phyloP scores from a whole-genome alignment of 2,329 filamentous ascomycete species.

The Ophiocordyceps camponoti-floridani region DNA sequence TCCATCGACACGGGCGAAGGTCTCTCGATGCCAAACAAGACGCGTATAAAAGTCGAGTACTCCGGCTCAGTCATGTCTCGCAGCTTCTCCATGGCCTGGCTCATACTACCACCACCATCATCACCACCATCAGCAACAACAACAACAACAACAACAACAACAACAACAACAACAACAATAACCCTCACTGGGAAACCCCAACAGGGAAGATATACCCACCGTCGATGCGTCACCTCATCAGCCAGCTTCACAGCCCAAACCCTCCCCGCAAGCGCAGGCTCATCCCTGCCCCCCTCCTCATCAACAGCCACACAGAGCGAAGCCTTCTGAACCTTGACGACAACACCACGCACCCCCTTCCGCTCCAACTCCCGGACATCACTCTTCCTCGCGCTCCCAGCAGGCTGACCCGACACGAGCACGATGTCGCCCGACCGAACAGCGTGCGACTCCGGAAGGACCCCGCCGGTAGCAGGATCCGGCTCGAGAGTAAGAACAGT shows the following conservation, averaged over 20 bases:
- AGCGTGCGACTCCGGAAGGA: constrained; percentile 55
- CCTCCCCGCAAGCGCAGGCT: constrained; percentile 19
- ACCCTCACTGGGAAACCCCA: too few species aligned
- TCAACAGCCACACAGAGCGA: constrained; percentile 51
- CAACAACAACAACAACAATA: too few species aligned
- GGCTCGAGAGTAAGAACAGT: constrained; percentile 65
- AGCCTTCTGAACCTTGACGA: constrained; percentile 42
- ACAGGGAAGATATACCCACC: constrained; percentile 15
- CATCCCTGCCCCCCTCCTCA: constrained; percentile 35
- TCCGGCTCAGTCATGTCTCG: constrained; percentile 37
- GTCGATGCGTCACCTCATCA: constrained; percentile 47
- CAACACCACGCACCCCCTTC: constrained; percentile 51
- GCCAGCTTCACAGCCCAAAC: constrained; percentile 51
- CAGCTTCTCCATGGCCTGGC: constrained; percentile 40
- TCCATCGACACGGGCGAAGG: constrained; percentile 31
- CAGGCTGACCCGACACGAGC: constrained; percentile 55
- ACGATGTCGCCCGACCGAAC: constrained; percentile 65
- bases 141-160: too few species aligned
- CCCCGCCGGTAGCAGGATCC: constrained; percentile 44
- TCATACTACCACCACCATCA: constrained; percentile 31
- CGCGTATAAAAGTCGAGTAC: constrained; percentile 41
- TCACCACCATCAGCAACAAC: too few species aligned
- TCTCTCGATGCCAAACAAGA: constrained; percentile 41
- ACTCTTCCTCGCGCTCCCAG: constrained; percentile 52
- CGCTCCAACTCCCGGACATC: constrained; percentile 55